A percentile compares a stretch with the other conserved stretches of the same genome.
Evolutionary conservation across 176 grass and related monocot genomes (phyloP).

Genomic region (Dactylis glomerata): DNA sequence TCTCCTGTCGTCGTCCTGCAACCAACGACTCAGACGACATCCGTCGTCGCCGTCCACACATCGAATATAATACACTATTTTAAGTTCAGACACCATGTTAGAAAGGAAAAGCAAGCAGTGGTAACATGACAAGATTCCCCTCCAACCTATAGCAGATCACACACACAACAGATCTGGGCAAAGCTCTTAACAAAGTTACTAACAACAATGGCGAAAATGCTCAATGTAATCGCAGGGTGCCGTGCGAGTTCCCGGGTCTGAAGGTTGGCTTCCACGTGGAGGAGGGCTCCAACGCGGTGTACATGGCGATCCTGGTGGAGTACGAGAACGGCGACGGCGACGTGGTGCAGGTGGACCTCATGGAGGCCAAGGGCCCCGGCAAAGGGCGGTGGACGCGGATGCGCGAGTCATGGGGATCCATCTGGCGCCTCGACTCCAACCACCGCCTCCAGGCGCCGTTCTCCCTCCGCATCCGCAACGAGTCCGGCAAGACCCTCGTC

Average conservation of each 20-base stretch:
- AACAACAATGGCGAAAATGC: no score
- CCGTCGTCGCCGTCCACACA: not conserved
- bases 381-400: slow-evolving; percentile 43
- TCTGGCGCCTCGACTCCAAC: slow-evolving; percentile 63
- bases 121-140: no score
- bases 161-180: no score
- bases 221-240: slow-evolving; percentile 47
- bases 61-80: not conserved
- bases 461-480: slow-evolving; percentile 61
- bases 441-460: slow-evolving; percentile 51
- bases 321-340: slow-evolving; percentile 84
- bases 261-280: slow-evolving; percentile 77
- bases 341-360: slow-evolving; percentile 57
- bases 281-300: slow-evolving; percentile 57
- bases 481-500: slow-evolving; percentile 62
- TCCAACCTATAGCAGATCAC: no score
- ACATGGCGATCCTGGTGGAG: slow-evolving; percentile 65
- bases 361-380: slow-evolving; percentile 6
- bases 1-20: not conserved
- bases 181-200: no score
- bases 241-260: slow-evolving; percentile 68
- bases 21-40: not conserved
- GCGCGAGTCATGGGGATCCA: slow-evolving; percentile 58
- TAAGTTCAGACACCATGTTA: not conserved
- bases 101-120: no score